Conservation (phyloP, 2,329 filamentous ascomycete genomes). For the Cytospora mali region DNA sequence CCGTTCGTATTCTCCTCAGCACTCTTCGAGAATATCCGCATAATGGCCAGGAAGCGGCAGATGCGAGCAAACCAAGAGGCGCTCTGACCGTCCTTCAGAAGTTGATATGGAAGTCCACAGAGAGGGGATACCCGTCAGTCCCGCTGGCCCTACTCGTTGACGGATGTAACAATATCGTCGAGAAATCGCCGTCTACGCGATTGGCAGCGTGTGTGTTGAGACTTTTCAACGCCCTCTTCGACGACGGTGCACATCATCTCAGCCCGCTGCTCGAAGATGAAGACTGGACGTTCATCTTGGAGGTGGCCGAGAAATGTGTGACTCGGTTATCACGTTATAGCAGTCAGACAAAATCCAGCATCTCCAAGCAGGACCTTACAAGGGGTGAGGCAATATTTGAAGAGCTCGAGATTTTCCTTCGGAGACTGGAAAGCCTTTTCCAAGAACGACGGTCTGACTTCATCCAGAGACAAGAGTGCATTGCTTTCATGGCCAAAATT, state of each 20-base stretch:
- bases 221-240: constrained; percentile 59
- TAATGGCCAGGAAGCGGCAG: constrained; percentile 52
- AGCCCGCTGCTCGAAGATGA: constrained; percentile 63
- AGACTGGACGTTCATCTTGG: constrained; percentile 65
- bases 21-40: constrained; percentile 55
- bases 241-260: constrained; percentile 53
- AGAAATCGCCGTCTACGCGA: constrained; percentile 45
- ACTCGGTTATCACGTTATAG: constrained; percentile 10
- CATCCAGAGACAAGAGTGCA: constrained; percentile 66
- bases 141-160: constrained; percentile 62
- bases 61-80: constrained; percentile 59
- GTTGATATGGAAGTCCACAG: constrained; percentile 60
- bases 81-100: constrained; percentile 65
- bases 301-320: constrained; percentile 60
- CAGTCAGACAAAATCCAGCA: constrained; percentile 26
- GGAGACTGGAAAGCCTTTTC: constrained; percentile 53
- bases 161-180: constrained; percentile 56
- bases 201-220: constrained; percentile 51
- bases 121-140: constrained; percentile 62
- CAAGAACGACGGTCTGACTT: constrained; percentile 53
- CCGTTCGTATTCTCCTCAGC: constrained; percentile 66
- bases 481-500: constrained; percentile 67
- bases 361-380: constrained; percentile 36
- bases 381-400: constrained; percentile 42
- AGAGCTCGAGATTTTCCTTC: constrained; percentile 50